A percentile compares a stretch with the other conserved stretches of the same genome.
Conservation (phyloP, 2,329 filamentous ascomycete species). For the Sarocladium brachiariae region DNA sequence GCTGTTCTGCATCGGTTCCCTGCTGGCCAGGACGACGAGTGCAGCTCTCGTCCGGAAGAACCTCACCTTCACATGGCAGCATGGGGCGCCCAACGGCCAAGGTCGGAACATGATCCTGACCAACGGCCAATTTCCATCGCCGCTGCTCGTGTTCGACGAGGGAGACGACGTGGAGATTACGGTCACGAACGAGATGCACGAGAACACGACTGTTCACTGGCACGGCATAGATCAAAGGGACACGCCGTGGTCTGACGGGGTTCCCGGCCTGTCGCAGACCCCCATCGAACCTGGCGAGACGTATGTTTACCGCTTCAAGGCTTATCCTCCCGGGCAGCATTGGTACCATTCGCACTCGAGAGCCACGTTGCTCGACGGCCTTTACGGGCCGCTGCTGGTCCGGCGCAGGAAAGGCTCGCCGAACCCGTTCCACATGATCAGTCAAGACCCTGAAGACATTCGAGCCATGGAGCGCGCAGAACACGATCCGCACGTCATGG, state of each 20-base stretch:
- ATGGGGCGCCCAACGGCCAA: constrained; percentile 13
- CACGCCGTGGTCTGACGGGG: constrained; percentile 39
- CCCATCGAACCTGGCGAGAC: constrained; percentile 27
- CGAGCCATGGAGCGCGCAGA: constrained; percentile 12
- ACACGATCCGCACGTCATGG: constrained; percentile 7
- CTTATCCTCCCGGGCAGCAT: constrained; percentile 11
- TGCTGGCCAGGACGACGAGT: no score
- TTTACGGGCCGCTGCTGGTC: constrained; percentile 12
- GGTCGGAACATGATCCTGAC: constrained; percentile 11
- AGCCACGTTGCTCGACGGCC: constrained; percentile 10
- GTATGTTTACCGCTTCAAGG: constrained; percentile 27
- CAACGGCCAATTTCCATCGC: constrained; percentile 15
- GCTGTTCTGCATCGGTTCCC: no score
- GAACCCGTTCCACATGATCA: no score
- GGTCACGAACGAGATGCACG: constrained; percentile 21
- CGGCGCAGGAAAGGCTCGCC: background rate
- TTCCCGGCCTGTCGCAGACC: constrained; percentile 35
- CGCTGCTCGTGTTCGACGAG: constrained; percentile 11
- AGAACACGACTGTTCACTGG: constrained; percentile 23
- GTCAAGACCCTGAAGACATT: constrained; percentile 3
- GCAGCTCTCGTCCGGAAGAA: no score
- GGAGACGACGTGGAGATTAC: constrained; percentile 15
- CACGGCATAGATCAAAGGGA: constrained; percentile 16
- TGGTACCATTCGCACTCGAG: constrained; percentile 11
- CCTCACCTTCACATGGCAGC: constrained; percentile 12